Evolutionary conservation across 2,329 filamentous ascomycete species (phyloP).

Genomic region (Xylaria sp.): DNA sequence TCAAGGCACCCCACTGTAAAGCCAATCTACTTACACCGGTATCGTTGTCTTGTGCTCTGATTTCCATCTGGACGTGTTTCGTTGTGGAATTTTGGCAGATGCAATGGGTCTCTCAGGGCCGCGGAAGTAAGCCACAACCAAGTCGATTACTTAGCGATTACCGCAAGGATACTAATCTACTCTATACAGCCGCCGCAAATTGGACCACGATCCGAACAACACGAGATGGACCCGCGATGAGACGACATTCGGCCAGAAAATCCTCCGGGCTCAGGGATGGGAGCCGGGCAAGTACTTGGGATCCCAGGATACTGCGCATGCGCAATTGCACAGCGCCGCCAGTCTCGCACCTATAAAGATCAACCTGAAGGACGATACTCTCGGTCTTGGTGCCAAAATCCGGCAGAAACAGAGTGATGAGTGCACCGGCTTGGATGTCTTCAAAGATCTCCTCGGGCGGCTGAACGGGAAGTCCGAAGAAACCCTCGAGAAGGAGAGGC

Average conservation of each 20-base stretch:
- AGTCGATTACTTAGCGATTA: background rate
- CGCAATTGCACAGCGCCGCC: conserved; percentile 76
- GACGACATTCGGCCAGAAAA: conserved; percentile 84
- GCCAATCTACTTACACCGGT: background rate
- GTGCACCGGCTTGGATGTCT: conserved; percentile 83
- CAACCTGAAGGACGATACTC: conserved; percentile 84
- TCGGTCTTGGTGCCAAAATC: conserved; percentile 81
- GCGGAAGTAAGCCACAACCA: conserved; percentile 32
- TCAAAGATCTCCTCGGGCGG: conserved; percentile 84
- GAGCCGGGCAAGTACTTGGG: conserved; percentile 83
- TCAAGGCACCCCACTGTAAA: conserved; percentile 4
- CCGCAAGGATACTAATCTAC: conserved; percentile 10
- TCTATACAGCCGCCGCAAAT: conserved; percentile 60
- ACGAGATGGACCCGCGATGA: conserved; percentile 88
- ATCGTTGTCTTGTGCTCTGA: conserved; percentile 10
- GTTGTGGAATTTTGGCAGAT: background rate
- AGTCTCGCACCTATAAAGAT: conserved; percentile 87
- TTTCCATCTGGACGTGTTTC: background rate
- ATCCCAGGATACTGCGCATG: conserved; percentile 74
- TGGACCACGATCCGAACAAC: conserved; percentile 93
- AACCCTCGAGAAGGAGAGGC: conserved; percentile 72
- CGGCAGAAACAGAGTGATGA: conserved; percentile 71
- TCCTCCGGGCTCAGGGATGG: conserved; percentile 90
- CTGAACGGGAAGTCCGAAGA: conserved; percentile 85
- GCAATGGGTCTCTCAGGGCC: conserved; percentile 40